These are phyloP conservation scores for Patellifolia procumbens DNA, from an alignment of 179 eudicot genomes.

Conservation along the genomic window DNA sequence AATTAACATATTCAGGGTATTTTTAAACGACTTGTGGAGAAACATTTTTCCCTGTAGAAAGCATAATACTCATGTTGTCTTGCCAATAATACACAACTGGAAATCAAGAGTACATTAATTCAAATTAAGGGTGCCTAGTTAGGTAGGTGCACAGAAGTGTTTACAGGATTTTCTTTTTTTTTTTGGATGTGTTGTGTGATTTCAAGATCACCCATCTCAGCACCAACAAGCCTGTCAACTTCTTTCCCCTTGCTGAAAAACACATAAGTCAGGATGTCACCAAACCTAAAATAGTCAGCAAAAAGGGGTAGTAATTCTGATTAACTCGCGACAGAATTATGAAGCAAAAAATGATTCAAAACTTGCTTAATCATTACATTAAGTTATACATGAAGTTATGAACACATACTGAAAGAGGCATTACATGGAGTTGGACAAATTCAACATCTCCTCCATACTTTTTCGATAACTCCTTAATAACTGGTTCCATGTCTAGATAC, in stretches of 20 bases:
- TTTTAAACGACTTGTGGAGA: too few species aligned
- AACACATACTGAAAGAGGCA: slow-evolving; percentile 57
- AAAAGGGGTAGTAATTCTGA: not conserved
- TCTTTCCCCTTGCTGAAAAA: slow-evolving; percentile 40
- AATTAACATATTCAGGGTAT: too few species aligned
- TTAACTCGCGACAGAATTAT: not conserved
- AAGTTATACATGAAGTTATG: too few species aligned
- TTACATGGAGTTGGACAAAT: slow-evolving; percentile 80
- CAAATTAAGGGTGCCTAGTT: not conserved
- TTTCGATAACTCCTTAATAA: slow-evolving; percentile 42
- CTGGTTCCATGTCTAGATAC: slow-evolving; percentile 53
- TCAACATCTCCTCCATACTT: slow-evolving; percentile 56
- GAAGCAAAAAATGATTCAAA: not conserved
- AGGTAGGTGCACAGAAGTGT: not conserved
- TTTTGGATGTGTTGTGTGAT: slow-evolving; percentile 36
- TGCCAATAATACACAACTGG: not conserved
- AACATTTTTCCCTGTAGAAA: not conserved
- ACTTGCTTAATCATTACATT: too few species aligned
- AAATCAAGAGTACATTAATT: not conserved
- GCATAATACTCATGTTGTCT: not conserved
- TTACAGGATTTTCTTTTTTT: slow-evolving; percentile 13
- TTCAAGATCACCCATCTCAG: slow-evolving; percentile 42
- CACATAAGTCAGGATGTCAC: slow-evolving; percentile 48
- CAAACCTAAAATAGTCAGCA: slow-evolving; percentile 37
- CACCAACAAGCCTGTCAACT: slow-evolving; percentile 47